Evolutionary conservation across 257 asterid genomes (phyloP).

Genomic region (Fraxinus excelsior): DNA sequence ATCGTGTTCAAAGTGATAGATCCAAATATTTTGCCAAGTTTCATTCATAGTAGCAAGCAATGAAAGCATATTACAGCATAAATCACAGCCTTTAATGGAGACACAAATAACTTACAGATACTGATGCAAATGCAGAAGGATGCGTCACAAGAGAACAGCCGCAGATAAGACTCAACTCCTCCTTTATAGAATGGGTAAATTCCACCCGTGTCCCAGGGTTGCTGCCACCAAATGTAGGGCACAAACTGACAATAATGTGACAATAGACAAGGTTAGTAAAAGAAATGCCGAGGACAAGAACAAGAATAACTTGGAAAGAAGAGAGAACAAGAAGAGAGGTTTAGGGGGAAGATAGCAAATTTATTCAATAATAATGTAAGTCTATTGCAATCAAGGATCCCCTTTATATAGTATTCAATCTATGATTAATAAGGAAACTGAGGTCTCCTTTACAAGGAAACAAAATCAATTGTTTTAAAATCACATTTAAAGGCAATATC

Average conservation of each 20-base stretch:
- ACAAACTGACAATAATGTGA: constrained; percentile 44
- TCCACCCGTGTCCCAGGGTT: constrained; percentile 83
- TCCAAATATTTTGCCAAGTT: background rate
- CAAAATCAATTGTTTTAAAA: no score
- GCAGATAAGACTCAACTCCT: constrained; percentile 72
- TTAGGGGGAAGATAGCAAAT: no score
- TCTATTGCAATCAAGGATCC: no score
- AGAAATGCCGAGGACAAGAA: no score
- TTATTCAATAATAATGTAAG: no score
- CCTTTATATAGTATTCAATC: no score
- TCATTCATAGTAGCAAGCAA: background rate
- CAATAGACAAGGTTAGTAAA: background rate
- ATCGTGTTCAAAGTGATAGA: background rate
- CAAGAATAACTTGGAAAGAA: no score
- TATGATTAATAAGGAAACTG: no score
- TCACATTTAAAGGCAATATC: no score
- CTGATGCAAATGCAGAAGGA: constrained; percentile 85
- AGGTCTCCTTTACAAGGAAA: no score
- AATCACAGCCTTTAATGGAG: background rate
- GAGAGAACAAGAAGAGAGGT: no score
- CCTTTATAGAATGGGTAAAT: constrained; percentile 77
- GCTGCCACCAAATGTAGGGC: constrained; percentile 92
- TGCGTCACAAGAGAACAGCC: constrained; percentile 70
- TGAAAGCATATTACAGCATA: background rate
- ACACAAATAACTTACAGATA: constrained; percentile 59